Conservation (phyloP, 495 filamentous ascomycete genomes). For the Neohortaea acidophila region DNA sequence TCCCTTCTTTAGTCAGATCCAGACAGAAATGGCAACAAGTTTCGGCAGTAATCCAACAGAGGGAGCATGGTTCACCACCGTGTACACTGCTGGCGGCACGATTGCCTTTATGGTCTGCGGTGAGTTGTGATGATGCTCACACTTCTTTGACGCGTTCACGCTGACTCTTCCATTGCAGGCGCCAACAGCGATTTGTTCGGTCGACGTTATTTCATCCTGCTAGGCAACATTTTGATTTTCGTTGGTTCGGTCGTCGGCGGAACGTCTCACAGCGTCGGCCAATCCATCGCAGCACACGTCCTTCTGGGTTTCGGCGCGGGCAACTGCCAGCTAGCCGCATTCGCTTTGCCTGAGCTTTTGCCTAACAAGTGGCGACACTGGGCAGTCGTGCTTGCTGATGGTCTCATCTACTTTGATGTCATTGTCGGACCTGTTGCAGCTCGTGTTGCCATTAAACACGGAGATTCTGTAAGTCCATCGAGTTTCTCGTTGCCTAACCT, state of each 20-base stretch:
- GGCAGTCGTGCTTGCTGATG: constrained; percentile 23
- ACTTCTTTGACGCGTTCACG: too few species aligned
- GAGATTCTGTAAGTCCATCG: not conserved
- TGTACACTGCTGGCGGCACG: constrained; percentile 20
- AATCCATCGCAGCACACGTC: constrained; percentile 12
- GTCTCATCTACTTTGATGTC: constrained; percentile 19
- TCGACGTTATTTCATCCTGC: constrained; percentile 18
- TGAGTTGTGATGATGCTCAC: too few species aligned
- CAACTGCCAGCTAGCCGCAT: constrained; percentile 19
- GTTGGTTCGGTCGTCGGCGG: constrained; percentile 15
- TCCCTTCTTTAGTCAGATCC: constrained; percentile 18
- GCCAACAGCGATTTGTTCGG: constrained; percentile 21
- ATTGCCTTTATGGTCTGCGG: constrained; percentile 23
- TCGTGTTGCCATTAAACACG: constrained; percentile 13
- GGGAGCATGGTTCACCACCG: constrained; percentile 1
- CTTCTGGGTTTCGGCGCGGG: constrained; percentile 18
- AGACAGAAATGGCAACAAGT: constrained; percentile 18
- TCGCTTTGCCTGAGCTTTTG: constrained; percentile 27
- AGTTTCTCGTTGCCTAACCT: not conserved
- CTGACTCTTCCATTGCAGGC: too few species aligned
- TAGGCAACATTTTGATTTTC: constrained; percentile 16
- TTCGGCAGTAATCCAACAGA: constrained; percentile 13
- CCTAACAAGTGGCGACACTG: constrained; percentile 25
- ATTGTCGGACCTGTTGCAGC: constrained; percentile 22
- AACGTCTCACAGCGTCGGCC: constrained; percentile 10